These are phyloP conservation scores for Cetradonia linearis DNA, from an alignment of 495 filamentous ascomycete genomes.

Conservation along the genomic window DNA sequence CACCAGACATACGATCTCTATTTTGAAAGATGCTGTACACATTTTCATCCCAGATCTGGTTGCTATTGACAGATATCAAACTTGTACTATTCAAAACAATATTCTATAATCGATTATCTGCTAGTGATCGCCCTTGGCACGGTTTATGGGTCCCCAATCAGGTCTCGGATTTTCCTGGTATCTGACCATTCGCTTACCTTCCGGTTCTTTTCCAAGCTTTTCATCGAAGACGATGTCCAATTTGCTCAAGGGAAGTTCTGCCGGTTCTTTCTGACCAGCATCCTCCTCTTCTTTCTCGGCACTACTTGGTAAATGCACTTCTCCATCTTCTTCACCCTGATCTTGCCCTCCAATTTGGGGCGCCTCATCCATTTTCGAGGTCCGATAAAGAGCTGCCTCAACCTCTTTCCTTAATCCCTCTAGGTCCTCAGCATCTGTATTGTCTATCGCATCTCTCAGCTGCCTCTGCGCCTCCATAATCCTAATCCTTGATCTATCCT, in stretches of 20 bases:
- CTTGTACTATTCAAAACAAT: not conserved
- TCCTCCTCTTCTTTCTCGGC: constrained; percentile 31
- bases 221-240: constrained; percentile 75
- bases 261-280: constrained; percentile 5
- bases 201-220: constrained; percentile 56
- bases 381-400: constrained; percentile 38
- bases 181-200: constrained; percentile 54
- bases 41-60: no score
- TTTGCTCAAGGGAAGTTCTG: constrained; percentile 28
- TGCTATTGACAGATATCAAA: no score
- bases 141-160: constrained; percentile 88
- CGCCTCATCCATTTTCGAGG: constrained; percentile 24
- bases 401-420: constrained; percentile 35
- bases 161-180: constrained; percentile 82
- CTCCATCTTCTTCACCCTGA: constrained; percentile 5
- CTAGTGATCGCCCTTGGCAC: constrained; percentile 43
- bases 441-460: constrained; percentile 29
- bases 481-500: constrained; percentile 26
- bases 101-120: not conserved
- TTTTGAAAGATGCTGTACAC: no score
- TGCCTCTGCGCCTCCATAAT: constrained; percentile 29
- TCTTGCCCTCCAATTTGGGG: not conserved
- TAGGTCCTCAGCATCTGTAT: constrained; percentile 28
- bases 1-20: no score
- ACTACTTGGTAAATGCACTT: not conserved